A percentile compares a stretch with the other conserved stretches of the same genome.
Conservation (phyloP, 208 protist species). For the Leishmania mexicana region DNA sequence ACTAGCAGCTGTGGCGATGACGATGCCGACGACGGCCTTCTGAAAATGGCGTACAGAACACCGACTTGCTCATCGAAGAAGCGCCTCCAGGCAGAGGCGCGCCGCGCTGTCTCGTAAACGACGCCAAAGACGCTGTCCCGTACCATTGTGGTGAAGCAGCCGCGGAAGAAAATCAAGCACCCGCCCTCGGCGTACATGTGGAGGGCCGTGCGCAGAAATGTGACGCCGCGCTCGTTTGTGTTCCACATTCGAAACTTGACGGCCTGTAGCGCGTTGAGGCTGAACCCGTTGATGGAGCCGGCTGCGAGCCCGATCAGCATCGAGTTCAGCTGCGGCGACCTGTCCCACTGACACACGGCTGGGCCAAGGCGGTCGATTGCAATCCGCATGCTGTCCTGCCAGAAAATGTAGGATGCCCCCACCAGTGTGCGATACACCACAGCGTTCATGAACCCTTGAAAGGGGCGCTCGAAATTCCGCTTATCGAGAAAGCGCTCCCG, state of each 20-base stretch:
- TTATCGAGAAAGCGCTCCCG: slow-evolving; percentile 73
- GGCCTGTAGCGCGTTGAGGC: slow-evolving; percentile 85
- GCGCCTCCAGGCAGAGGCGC: slow-evolving; percentile 33
- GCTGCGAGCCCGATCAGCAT: slow-evolving; percentile 76
- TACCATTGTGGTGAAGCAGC: slow-evolving; percentile 73
- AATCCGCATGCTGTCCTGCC: slow-evolving; percentile 80
- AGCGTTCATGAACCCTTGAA: slow-evolving; percentile 92
- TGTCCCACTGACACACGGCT: slow-evolving; percentile 38
- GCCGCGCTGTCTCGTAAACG: slow-evolving; percentile 80
- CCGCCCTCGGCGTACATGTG: slow-evolving; percentile 79
- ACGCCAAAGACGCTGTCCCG: slow-evolving; percentile 90
- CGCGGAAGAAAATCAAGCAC: slow-evolving; percentile 84
- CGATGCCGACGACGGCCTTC: background rate
- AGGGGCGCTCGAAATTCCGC: slow-evolving; percentile 89
- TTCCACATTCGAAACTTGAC: slow-evolving; percentile 94
- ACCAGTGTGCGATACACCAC: slow-evolving; percentile 88
- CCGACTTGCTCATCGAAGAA: slow-evolving; percentile 50
- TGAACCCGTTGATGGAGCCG: slow-evolving; percentile 77
- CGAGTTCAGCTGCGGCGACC: slow-evolving; percentile 71
- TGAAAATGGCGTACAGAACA: background rate
- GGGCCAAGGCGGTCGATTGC: slow-evolving; percentile 64
- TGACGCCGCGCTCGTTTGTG: slow-evolving; percentile 46
- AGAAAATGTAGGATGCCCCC: slow-evolving; percentile 90
- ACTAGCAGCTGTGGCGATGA: background rate
- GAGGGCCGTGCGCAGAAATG: slow-evolving; percentile 59